Conservation (phyloP, 306 rosid genomes). For the Amphicarpaea edgeworthii region DNA sequence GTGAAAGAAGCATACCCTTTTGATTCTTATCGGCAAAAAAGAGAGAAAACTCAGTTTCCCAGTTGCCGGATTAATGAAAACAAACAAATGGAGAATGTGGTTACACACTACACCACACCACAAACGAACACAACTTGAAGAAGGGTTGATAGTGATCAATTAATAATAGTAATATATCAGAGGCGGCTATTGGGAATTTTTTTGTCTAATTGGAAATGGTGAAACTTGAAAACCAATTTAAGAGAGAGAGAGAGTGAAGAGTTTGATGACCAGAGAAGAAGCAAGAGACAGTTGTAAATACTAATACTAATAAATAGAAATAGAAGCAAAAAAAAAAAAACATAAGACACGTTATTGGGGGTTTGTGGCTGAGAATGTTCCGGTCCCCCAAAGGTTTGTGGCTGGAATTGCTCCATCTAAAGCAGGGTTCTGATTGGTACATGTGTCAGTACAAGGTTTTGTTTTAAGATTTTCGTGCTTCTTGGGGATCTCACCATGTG, state of each 20-base stretch:
- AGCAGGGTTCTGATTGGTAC: constrained; percentile 46
- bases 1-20: constrained; percentile 44
- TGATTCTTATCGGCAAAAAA: constrained; percentile 17
- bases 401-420: constrained; percentile 62
- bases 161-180: too few species aligned
- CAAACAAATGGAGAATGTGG: constrained; percentile 38
- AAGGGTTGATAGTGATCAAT: background rate
- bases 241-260: background rate
- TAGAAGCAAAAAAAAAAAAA: background rate
- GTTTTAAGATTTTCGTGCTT: constrained; percentile 26
- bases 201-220: constrained; percentile 5
- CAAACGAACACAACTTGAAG: constrained; percentile 3
- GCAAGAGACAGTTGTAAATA: background rate
- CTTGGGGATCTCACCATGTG: background rate
- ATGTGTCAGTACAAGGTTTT: constrained; percentile 39
- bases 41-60: constrained; percentile 40
- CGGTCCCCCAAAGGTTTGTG: constrained; percentile 47
- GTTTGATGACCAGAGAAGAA: background rate
- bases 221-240: background rate
- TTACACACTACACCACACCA: background rate
- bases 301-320: too few species aligned
- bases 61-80: constrained; percentile 35
- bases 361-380: constrained; percentile 68
- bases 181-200: constrained; percentile 46
- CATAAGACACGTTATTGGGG: background rate